phyloP scores from a whole-genome alignment of 192 early-diverging fungal species.

The Coemansia sp. region DNA sequence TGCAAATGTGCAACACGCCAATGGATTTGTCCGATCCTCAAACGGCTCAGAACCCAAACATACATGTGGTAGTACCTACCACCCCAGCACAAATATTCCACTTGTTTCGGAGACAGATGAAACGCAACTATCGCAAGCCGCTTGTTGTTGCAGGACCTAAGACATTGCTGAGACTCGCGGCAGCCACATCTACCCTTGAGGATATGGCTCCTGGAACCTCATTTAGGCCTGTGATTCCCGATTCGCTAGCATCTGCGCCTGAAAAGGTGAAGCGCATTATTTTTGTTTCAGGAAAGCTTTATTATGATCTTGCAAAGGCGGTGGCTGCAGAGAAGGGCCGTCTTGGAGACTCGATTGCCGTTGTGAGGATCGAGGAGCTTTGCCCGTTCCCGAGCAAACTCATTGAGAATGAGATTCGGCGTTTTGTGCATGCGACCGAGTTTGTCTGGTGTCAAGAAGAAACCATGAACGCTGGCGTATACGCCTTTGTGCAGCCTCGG shows the following conservation, averaged over 20 bases:
- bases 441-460: conserved; percentile 89
- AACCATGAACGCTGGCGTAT: conserved; percentile 91
- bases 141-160: conserved; percentile 82
- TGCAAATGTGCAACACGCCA: conserved; percentile 86
- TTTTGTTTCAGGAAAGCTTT: conserved; percentile 90
- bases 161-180: conserved; percentile 65
- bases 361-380: conserved; percentile 90
- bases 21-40: conserved; percentile 62
- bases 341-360: conserved; percentile 64
- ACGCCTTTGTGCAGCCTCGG: conserved; percentile 84
- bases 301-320: conserved; percentile 89
- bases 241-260: conserved; percentile 54
- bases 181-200: conserved; percentile 67
- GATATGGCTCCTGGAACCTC: conserved; percentile 86
- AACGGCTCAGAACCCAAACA: conserved; percentile 76
- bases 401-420: conserved; percentile 61
- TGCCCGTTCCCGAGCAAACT: conserved; percentile 84
- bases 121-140: conserved; percentile 90
- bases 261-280: conserved; percentile 60
- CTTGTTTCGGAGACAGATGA: conserved; percentile 89
- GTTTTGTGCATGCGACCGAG: conserved; percentile 64
- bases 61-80: conserved; percentile 92
- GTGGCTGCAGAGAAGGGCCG: conserved; percentile 54
- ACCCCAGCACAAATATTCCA: conserved; percentile 97
- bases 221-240: conserved; percentile 79